Conservation (phyloP, 768 basidiomycete species). For the Mycena latifolia region DNA sequence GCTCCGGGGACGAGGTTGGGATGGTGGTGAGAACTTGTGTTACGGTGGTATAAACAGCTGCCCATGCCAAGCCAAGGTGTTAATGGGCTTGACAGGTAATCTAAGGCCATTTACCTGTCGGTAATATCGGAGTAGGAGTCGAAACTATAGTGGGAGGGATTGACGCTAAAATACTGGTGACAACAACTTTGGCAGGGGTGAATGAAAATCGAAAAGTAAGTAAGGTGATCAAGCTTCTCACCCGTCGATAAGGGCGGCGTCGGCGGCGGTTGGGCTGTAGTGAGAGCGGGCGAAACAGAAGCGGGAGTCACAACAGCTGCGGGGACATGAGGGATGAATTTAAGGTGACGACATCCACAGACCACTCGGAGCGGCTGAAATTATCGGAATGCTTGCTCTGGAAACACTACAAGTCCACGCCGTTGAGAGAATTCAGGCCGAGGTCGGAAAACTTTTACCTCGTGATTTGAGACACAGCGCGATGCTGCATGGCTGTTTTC, state of each 20-base stretch:
- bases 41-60: conserved; percentile 33
- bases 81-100: conserved; percentile 8
- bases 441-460: conserved; percentile 11
- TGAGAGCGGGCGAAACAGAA: conserved; percentile 20
- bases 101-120: conserved; percentile 18
- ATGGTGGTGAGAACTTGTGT: conserved; percentile 29
- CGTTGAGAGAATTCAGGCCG: neutral
- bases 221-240: conserved; percentile 17
- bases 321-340: conserved; percentile 7
- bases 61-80: conserved; percentile 18
- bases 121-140: neutral
- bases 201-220: conserved; percentile 20
- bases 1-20: conserved; percentile 4
- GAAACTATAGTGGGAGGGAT: conserved; percentile 5
- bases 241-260: conserved; percentile 21
- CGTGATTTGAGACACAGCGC: conserved; percentile 21
- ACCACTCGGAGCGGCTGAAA: conserved; percentile 25
- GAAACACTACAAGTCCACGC: conserved; percentile 18
- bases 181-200: conserved; percentile 19
- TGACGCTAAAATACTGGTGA: conserved; percentile 27
- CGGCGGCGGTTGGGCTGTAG: conserved; percentile 16
- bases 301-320: conserved; percentile 21
- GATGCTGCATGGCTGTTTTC: conserved; percentile 21
- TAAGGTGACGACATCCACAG: neutral
- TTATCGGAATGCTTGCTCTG: conserved; percentile 8